A percentile compares a stretch with the other conserved stretches of the same genome.
These are phyloP conservation scores for Cicer chorassanicum DNA, from an alignment of 306 rosid species.

Conservation along the genomic window DNA sequence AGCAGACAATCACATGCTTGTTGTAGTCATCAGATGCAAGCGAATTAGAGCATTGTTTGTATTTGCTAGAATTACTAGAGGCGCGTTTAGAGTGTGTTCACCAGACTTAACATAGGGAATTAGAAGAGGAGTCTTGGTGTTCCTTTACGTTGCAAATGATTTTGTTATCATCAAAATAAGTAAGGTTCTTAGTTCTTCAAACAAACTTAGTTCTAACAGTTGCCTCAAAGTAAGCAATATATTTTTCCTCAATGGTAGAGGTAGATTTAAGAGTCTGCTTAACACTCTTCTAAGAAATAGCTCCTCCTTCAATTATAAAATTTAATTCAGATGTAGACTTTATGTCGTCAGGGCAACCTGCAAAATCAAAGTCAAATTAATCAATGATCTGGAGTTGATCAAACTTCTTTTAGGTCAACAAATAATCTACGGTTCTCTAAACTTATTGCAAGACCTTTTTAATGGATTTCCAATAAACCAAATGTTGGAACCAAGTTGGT, in stretches of 20 bases:
- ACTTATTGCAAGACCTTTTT: background rate
- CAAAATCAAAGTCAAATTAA: background rate
- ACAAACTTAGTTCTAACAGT: background rate
- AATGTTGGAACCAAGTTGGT: too few relatives aligned
- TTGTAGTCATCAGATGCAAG: too few relatives aligned
- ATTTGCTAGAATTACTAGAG: too few relatives aligned
- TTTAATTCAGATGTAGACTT: background rate
- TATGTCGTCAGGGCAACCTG: background rate
- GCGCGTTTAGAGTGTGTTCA: too few relatives aligned
- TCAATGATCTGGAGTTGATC: background rate
- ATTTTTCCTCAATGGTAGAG: background rate
- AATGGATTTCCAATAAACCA: background rate
- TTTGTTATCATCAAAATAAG: too few relatives aligned
- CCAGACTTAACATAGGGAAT: too few relatives aligned
- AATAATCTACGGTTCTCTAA: background rate
- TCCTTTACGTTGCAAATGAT: too few relatives aligned
- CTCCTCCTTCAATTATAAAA: too few relatives aligned
- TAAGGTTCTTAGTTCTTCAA: too few relatives aligned
- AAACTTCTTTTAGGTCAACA: background rate
- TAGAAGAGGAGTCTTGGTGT: too few relatives aligned
- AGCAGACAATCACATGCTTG: too few relatives aligned
- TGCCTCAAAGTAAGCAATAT: background rate
- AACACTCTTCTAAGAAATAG: background rate
- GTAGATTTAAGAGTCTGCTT: background rate
- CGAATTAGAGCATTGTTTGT: too few relatives aligned